phyloP scores from a whole-genome alignment of 768 basidiomycete genomes.

The Glaciozyma martinii region DNA sequence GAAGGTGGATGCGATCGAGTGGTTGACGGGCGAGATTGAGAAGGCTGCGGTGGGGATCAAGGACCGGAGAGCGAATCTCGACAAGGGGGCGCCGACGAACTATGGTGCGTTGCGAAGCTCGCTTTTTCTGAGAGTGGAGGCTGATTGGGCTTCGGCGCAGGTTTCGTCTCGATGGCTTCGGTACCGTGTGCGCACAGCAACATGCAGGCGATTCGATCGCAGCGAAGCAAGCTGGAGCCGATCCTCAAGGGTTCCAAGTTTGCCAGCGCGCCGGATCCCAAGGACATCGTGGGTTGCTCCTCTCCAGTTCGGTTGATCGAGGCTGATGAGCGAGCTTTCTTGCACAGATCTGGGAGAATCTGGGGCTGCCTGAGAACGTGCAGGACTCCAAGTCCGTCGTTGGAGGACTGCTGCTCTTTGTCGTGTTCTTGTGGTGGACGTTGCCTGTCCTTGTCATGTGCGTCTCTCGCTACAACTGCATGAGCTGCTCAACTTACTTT shows the following conservation, averaged over 20 bases:
- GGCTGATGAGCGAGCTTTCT: not conserved
- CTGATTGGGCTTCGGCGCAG: constrained; percentile 42
- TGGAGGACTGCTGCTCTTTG: constrained; percentile 65
- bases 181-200: constrained; percentile 74
- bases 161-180: constrained; percentile 71
- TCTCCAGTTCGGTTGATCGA: not conserved
- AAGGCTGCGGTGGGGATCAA: constrained; percentile 49
- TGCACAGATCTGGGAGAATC: constrained; percentile 46
- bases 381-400: constrained; percentile 40
- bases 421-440: constrained; percentile 87
- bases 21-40: constrained; percentile 49
- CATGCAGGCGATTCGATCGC: constrained; percentile 59
- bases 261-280: not conserved
- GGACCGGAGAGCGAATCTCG: constrained; percentile 43
- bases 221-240: constrained; percentile 54
- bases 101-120: constrained; percentile 1
- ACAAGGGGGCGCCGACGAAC: constrained; percentile 36
- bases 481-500: too few relatives aligned
- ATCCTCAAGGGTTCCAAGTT: not conserved
- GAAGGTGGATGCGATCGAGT: constrained; percentile 79
- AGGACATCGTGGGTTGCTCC: not conserved
- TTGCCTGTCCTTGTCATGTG: constrained; percentile 70
- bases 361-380: constrained; percentile 54
- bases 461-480: not conserved
- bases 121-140: constrained; percentile 35